Base-by-base conservation (phyloP, 2,329 filamentous ascomycete species). In the Laburnicola sp. region DNA sequence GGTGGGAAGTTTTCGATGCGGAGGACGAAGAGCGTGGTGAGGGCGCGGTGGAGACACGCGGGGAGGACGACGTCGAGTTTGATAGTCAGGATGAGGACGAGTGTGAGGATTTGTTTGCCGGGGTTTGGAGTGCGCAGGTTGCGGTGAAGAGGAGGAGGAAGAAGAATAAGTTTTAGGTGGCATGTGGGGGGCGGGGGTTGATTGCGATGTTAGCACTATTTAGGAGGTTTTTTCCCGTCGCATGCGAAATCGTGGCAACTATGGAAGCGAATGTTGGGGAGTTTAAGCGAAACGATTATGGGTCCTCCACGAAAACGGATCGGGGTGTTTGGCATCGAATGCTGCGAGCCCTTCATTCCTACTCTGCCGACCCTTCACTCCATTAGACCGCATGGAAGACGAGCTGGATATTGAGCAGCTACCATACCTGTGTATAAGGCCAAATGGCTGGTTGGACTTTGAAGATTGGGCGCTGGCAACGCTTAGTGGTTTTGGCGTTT, bases 61-160 rank as follows among this genome's bases (percentile, higher is more conserved):
- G 7, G 7, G 61, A 66, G 0, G 63, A 72, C 32, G 71, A 75
- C n/a, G 56, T 82, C 2, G 80, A 84, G 61, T 86, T 86, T 62
- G 83, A 86, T 62, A 82, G 79, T 50, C 80, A 86, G 69, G 83
- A 86, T 64, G 84, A 86, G 62, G 83, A 86, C 53, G 84, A 86
- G 69, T 86, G 84, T 53, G 84, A 86, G 68, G 83, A 86, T 66
- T 57, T 86, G 27, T 86, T 86, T 63, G 75, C 81, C 11, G 84
- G 84, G 0, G 75, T 84, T 21, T 86, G 84, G 84, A 84, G 74
- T 52, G 77, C 80, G 11, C 75, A 77, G 50, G 60, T 82, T 48
- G 84, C 84, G 35, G 70, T 65, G 61, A 70, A 75, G 72, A 58
- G 69, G 50, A 56, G 66, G 55, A 59, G 31, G 57, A 31, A 43